Base-by-base conservation (phyloP, 2,329 filamentous ascomycete genomes). In the Cladosporium sp. region DNA sequence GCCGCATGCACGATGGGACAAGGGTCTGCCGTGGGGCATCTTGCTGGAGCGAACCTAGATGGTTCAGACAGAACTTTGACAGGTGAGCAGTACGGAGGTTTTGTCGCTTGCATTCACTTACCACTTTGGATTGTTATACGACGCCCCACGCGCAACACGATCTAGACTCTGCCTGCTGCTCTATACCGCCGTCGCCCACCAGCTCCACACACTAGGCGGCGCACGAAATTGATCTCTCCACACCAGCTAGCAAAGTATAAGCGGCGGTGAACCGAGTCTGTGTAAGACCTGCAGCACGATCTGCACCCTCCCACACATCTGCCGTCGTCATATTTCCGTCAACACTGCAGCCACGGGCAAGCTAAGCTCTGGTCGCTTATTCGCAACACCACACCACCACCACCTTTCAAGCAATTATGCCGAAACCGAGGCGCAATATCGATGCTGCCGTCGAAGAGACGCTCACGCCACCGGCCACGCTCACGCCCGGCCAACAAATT, bases 401-500 rank as follows among this genome's bases (percentile, higher is more conserved):
- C 36, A 38, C 7, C 51, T 51, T 12, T 51, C 47, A 34, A 42
- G 22, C 38, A 39, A 63, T 17, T 43, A 92, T 92, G 89, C 84
- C 80, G 25, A 86, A 86, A 60, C 86, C 89, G 59, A 92, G 92
- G 76, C 87, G 91, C 65, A 88, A 86, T 66, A 78, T 94, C 57
- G 84, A 88, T 59, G 90, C 90, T 19, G 90, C 90, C 15, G 89
- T 88, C 50, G 86, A 92, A 70, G 88, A 90, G 73, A 80, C 86
- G 78, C 72, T 85, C 76, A 73, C 78, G 71, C 73, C 88, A 71
- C 78, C 92, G 78, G 71, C 76, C 59, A 69, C 72, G 6, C 75
- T 88, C 19, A 60, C 76, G 5, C 66, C 74, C n/a, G 73, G 72
- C 34, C 83, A 87, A 69, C 79, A 80, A 54, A 84, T 99, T 60